Conservation (phyloP, 1,284 basidiomycete genomes). For the Leccinum subrobustum region DNA sequence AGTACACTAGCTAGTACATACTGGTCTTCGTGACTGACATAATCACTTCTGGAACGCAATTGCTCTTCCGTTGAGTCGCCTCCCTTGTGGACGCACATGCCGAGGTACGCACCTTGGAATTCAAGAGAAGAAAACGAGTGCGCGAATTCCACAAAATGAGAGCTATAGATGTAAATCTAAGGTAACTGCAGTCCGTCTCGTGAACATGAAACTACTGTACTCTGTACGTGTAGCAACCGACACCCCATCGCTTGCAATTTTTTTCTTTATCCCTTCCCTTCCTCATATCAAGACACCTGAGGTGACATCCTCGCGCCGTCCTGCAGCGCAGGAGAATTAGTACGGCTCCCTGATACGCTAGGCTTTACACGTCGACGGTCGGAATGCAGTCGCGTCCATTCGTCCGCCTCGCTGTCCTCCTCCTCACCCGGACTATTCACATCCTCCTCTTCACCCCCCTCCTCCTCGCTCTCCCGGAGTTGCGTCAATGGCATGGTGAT, state of each 20-base stretch:
- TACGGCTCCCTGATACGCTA: slow-evolving; percentile 31
- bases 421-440: slow-evolving; percentile 16
- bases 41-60: background rate
- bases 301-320: slow-evolving; percentile 24
- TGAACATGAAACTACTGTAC: background rate
- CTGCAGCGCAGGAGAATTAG: slow-evolving; percentile 32
- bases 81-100: background rate
- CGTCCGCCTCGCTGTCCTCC: slow-evolving; percentile 42
- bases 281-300: slow-evolving; percentile 16
- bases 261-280: background rate
- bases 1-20: background rate
- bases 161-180: slow-evolving; percentile 31
- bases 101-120: background rate
- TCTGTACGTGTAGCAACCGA: slow-evolving; percentile 14
- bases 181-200: slow-evolving; percentile 28
- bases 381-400: slow-evolving; percentile 48
- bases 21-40: background rate
- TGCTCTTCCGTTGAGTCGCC: background rate
- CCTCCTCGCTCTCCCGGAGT: slow-evolving; percentile 45
- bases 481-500: slow-evolving; percentile 38
- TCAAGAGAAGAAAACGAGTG: slow-evolving; percentile 2
- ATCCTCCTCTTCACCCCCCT: slow-evolving; percentile 20
- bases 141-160: slow-evolving; percentile 18
- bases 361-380: slow-evolving; percentile 21
- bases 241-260: background rate